These are phyloP conservation scores for Colletotrichum incanum DNA, from an alignment of 2,329 filamentous ascomycete genomes.

Conservation along the genomic window DNA sequence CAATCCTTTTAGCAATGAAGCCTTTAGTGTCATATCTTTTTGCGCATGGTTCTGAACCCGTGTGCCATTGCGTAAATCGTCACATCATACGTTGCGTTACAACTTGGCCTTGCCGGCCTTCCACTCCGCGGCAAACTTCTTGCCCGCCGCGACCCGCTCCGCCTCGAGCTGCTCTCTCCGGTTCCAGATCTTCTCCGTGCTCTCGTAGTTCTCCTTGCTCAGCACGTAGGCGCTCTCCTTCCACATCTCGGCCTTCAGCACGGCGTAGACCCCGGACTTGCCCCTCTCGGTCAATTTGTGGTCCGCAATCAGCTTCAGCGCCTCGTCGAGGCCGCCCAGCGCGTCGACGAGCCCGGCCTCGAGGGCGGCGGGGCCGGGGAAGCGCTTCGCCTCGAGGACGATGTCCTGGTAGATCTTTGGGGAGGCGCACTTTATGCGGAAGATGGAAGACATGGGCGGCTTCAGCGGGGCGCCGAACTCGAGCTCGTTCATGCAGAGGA, in stretches of 20 bases:
- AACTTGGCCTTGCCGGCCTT: constrained; percentile 57
- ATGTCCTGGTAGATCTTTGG: constrained; percentile 72
- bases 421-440: constrained; percentile 76
- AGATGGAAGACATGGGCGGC: constrained; percentile 81
- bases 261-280: constrained; percentile 77
- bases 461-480: constrained; percentile 84
- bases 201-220: constrained; percentile 65
- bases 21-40: background rate
- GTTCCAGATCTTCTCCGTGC: constrained; percentile 65
- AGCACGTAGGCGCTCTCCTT: constrained; percentile 74
- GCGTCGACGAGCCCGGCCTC: constrained; percentile 79
- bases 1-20: constrained; percentile 11
- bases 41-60: background rate
- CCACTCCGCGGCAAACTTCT: constrained; percentile 64
- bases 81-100: constrained; percentile 41
- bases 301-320: constrained; percentile 72
- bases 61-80: background rate
- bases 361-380: constrained; percentile 74
- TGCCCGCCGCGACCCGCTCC: constrained; percentile 63
- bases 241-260: constrained; percentile 84
- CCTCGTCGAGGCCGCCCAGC: constrained; percentile 76
- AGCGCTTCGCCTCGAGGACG: constrained; percentile 82
- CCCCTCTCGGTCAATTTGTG: constrained; percentile 74
- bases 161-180: constrained; percentile 59
- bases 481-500: constrained; percentile 85